These are phyloP conservation scores for Helotiales sp. DNA, from an alignment of 2,329 filamentous ascomycete genomes.

Conservation along the genomic window DNA sequence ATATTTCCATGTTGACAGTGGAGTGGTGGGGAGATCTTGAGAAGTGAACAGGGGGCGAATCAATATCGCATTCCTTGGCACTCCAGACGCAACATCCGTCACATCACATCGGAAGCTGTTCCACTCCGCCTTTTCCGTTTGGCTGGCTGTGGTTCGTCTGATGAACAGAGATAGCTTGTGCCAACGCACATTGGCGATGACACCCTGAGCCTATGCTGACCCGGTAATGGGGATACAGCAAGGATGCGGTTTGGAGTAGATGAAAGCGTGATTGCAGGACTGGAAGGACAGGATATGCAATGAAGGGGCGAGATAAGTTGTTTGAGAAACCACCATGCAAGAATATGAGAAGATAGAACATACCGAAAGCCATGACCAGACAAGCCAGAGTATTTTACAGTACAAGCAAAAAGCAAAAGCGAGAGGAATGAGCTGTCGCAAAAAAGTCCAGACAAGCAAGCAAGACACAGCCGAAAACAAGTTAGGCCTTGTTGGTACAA, in stretches of 20 bases:
- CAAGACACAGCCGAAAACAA: constrained; percentile 8
- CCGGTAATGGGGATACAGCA: background rate
- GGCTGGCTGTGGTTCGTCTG: background rate
- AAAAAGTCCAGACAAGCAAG: background rate
- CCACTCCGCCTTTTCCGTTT: background rate
- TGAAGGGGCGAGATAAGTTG: background rate
- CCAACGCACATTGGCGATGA: background rate
- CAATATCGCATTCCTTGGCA: background rate
- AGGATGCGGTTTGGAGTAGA: background rate
- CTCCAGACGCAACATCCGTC: background rate
- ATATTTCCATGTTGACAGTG: background rate
- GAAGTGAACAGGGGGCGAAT: background rate
- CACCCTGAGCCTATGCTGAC: background rate
- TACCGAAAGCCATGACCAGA: background rate
- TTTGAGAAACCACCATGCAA: background rate
- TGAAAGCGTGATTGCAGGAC: background rate
- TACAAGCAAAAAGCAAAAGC: background rate
- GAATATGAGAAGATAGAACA: background rate
- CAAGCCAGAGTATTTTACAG: background rate
- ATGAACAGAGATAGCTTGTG: background rate
- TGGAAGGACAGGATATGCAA: background rate
- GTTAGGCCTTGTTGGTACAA: constrained; percentile 49
- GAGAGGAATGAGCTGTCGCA: background rate
- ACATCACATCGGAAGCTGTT: background rate
- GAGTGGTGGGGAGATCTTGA: background rate